Base-by-base conservation (phyloP, 441 rosid genomes). In the Aleurites moluccanus region DNA sequence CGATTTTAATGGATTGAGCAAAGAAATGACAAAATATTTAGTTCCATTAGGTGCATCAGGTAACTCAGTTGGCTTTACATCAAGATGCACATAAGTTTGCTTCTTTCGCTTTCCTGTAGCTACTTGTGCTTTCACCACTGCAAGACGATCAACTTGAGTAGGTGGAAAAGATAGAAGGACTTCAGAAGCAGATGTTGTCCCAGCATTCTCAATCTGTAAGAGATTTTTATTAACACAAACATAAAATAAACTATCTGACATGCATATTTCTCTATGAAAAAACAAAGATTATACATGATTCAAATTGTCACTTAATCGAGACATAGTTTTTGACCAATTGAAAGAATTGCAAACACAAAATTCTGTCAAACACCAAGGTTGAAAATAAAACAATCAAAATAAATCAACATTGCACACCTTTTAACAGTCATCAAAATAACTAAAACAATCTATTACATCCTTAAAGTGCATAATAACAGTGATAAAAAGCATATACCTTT, bases 101-200 rank as follows among this genome's bases (percentile, higher is more conserved):
- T 86, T 83, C 86, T 87, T 81, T 84, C 60, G 69, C 60, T 92
- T 96, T 63, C 96, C 98, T 9, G 74, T 74, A 53, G 88, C 78
- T 63, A 85, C 90, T 80, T 90, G 79, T 63, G 98, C 98, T 86
- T 92, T 90, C 23, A 94, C 83, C 69, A 86, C 75, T 23, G 99
- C 92, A 28, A 96, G 77, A 76, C 85, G 87, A 73, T 92, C 89
- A 65, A 71, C 87, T 75, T 90, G 88, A 4, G 92, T 75, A 35
- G 96, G 92, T 79, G 98, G 85, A 74, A 94, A 94, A 40, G 98
- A 88, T 75, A 96, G 97, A 83, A 96, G 85, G 73, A 94, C 62
- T 66, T 91, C 92, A 69, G 90, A 85, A 76, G 84, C 93, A 80
- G 92, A 73, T 20, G 79, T 67, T 61, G 82, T 85, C 71, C 96